Evolutionary conservation across 2,329 filamentous ascomycete genomes (phyloP), one percentile per base, ranked within the genome.

Genomic region (Byssothecium circinans): DNA sequence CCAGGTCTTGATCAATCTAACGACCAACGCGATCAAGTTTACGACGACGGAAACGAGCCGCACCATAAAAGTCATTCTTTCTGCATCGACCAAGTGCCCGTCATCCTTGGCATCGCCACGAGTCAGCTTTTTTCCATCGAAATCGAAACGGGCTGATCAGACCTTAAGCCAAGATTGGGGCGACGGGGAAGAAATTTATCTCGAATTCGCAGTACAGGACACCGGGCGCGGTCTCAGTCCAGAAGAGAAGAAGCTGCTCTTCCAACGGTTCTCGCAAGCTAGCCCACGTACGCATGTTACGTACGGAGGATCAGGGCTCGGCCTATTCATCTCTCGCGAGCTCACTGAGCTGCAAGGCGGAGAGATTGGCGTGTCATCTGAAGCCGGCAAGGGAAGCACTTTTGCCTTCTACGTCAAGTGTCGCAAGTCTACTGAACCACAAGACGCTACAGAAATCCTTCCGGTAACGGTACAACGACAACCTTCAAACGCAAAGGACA

Each of bases 1-100:
- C 42, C 88, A 92, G 67, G 60, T 61, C 15, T 2, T 91, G 3
- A 90, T 92, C 65, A 92, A 92, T 58, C 77, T 92, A 1, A 81
- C 88, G 8, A 89, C 87, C 7, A 92, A 92, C 60, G 87, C 88
- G 0, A 85, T 92, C 67, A 92, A 92, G 60, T 92, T 91, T 62
- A 92, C 89, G 1, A 83, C 83, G 29, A 78, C 78, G 0, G 81
- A 85, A 15, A 76, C 77, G 14, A 80, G 75, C 11, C 79, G 84
- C 7, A 81, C 81, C 3, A 90, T 91, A 53, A 78, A 78, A 6
- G 81, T 91, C 18, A 82, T 79, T 1, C 73, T 91, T 2, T 82
- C 81, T 32, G 86, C 85, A 1, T 87, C 85, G 1, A 78, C 70
- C 27, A 72, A 82, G 18, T 74, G 81, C 3, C 78, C 79, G 5